Evolutionary conservation across 176 grass and related monocot species (phyloP).

Genomic region (Phoenix roebelenii): DNA sequence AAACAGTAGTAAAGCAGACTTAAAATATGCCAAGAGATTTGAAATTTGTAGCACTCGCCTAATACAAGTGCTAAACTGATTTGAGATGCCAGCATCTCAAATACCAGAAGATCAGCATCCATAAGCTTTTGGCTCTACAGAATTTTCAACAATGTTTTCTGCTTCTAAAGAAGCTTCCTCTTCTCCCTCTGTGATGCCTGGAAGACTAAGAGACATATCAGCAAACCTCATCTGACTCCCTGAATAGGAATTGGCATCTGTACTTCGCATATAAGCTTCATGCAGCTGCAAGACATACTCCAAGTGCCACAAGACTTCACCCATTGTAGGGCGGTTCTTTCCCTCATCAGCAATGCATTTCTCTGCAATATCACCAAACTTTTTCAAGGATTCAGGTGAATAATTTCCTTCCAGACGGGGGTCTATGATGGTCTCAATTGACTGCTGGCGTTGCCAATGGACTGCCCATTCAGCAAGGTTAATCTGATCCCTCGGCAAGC

Average conservation of each 20-base stretch:
- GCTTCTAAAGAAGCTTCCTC: background rate
- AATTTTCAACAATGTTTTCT: background rate
- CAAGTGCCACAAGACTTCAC: conserved; percentile 10
- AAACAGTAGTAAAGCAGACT: too few species aligned
- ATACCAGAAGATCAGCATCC: too few species aligned
- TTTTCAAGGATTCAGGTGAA: background rate
- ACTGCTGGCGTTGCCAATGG: background rate
- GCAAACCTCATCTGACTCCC: background rate
- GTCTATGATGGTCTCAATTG: background rate
- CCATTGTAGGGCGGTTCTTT: conserved; percentile 17
- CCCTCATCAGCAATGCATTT: conserved; percentile 16
- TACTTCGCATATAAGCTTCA: background rate
- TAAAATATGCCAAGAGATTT: too few species aligned
- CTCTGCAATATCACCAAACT: conserved; percentile 9
- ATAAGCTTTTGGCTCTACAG: too few species aligned
- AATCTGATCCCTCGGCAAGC: conserved; percentile 15
- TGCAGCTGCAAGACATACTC: conserved; percentile 9
- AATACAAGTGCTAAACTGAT: too few species aligned
- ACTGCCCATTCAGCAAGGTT: conserved; percentile 13
- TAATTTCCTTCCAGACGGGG: background rate
- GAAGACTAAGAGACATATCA: background rate
- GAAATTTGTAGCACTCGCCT: too few species aligned
- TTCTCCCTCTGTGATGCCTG: conserved; percentile 1
- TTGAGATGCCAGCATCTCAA: too few species aligned
- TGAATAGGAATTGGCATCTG: background rate